phyloP scores from a whole-genome alignment of 441 rosid species.

The Aquilaria agallochum region DNA sequence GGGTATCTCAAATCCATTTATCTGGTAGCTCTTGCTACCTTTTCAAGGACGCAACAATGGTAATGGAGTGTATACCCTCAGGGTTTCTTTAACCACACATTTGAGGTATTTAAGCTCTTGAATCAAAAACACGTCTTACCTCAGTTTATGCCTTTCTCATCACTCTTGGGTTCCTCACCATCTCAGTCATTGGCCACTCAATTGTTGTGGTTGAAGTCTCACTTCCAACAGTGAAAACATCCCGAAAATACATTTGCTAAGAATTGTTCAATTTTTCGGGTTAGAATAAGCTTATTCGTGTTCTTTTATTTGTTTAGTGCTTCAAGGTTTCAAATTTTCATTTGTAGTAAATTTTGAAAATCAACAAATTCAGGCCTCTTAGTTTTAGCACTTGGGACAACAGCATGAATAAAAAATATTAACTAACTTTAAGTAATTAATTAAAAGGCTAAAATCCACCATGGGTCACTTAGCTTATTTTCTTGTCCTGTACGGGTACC shows the following conservation, averaged over 20 bases:
- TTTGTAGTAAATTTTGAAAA: too few relatives aligned
- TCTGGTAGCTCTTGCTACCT: neutral
- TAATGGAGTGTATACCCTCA: constrained; percentile 13
- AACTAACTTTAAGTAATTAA: neutral
- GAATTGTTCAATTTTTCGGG: neutral
- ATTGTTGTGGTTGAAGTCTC: constrained; percentile 10
- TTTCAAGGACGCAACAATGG: constrained; percentile 8
- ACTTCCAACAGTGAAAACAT: constrained; percentile 6
- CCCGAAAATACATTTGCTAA: constrained; percentile 1
- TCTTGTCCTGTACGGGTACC: too few relatives aligned
- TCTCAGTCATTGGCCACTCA: constrained; percentile 6
- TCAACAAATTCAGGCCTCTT: too few relatives aligned
- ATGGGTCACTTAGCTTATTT: too few relatives aligned
- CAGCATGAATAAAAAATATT: too few relatives aligned
- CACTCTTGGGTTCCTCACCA: constrained; percentile 1
- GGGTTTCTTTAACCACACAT: constrained; percentile 9
- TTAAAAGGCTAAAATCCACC: too few relatives aligned
- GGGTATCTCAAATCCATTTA: constrained; percentile 3
- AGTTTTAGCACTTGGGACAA: too few relatives aligned
- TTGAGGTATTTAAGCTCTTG: constrained; percentile 9
- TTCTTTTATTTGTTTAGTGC: too few relatives aligned
- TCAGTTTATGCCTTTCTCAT: constrained; percentile 2
- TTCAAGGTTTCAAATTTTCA: too few relatives aligned
- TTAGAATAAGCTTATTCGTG: too few relatives aligned
- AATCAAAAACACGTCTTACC: constrained; percentile 1